These are phyloP conservation scores for Pseudogymnoascus verrucosus DNA, from an alignment of 2,329 filamentous ascomycete genomes.

Conservation along the genomic window DNA sequence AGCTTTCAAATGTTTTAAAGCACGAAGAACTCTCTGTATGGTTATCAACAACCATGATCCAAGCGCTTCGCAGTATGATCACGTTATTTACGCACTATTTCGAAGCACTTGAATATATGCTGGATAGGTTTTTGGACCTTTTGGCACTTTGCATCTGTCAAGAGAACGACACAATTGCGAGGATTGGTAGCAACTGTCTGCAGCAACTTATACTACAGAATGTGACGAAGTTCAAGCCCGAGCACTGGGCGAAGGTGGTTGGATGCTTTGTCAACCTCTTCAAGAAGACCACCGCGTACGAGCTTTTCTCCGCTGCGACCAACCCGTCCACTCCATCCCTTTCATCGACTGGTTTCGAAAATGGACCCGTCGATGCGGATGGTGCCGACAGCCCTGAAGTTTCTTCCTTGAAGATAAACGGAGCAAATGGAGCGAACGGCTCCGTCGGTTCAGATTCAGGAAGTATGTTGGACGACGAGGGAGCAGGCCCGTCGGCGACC, in stretches of 20 bases:
- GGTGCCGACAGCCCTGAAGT: slow-evolving; percentile 13
- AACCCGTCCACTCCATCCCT: slow-evolving; percentile 44
- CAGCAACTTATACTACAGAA: slow-evolving; percentile 96
- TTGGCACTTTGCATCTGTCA: slow-evolving; percentile 95
- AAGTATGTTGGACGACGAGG: slow-evolving; percentile 25
- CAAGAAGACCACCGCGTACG: slow-evolving; percentile 85
- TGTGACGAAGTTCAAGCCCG: slow-evolving; percentile 77
- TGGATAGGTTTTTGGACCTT: slow-evolving; percentile 92
- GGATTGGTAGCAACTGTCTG: slow-evolving; percentile 96
- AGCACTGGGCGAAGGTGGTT: slow-evolving; percentile 92
- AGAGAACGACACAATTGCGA: slow-evolving; percentile 95
- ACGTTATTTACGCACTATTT: slow-evolving; percentile 99
- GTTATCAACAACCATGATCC: slow-evolving; percentile 99
- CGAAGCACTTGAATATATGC: slow-evolving; percentile 91
- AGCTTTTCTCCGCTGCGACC: slow-evolving; percentile 80
- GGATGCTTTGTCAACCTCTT: slow-evolving; percentile 95
- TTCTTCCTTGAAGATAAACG: slow-evolving; percentile 55
- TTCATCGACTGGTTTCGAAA: slow-evolving; percentile 42
- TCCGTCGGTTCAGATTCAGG: slow-evolving; percentile 25
- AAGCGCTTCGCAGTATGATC: slow-evolving; percentile 96
- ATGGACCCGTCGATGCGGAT: slow-evolving; percentile 30
- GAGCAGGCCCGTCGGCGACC: slow-evolving; percentile 20
- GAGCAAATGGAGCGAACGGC: slow-evolving; percentile 36
- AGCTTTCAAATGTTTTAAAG: slow-evolving; percentile 91
- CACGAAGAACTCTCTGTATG: slow-evolving; percentile 97